Evolutionary conservation across 2,329 filamentous ascomycete species (phyloP), one percentile per base, ranked within the genome.

Genomic region (Clonostachys rhizophaga): DNA sequence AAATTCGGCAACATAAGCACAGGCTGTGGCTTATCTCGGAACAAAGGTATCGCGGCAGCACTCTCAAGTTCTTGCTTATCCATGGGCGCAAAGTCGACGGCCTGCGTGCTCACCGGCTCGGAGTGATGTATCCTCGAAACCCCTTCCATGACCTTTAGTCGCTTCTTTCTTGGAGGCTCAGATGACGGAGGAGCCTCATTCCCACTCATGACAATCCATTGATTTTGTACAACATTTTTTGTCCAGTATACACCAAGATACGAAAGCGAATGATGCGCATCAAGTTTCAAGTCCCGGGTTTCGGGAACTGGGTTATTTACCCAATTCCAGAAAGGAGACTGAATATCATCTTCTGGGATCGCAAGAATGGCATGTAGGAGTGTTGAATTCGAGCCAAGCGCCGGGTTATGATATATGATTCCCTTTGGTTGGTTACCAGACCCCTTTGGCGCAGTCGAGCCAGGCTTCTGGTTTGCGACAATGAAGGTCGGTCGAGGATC

Each of bases 401-500:
- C 62, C 40, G 65, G 61, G 48, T 72, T 72, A 48, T 59, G 59
- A 54, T 71, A 70, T 18, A 62, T 55, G 41, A 64, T 58, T 33
- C 33, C n/a, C 34, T 13, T 34, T 9, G 46, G 17, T 10, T 30
- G 24, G 24, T 30, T 9, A 30, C 9, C 24, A 30, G 9, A 30
- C 9, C 24, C 24, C 24, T 9, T 10, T 30, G 24, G 24, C 9
- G 24, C 24, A 30, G 24, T 30, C 24, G 24, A 30, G 24, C 9
- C 24, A 30, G 24, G 24, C 24, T 30, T 30, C 24, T 30, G 24
- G 24, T 30, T 30, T 33, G 56, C 58, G 42, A 67, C 62, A 47
- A 72, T 58, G 41, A 73, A 73, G 40, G 66, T 66, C 45, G 70
- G 67, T 46, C 70, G 62, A 33, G 67, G 66, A 49, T 73, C 70